Percentiles rank a stretch among this genome's conserved stretches.
Evolutionary conservation across 441 rosid genomes (phyloP).

Genomic region (Pelargonium citronellum): DNA sequence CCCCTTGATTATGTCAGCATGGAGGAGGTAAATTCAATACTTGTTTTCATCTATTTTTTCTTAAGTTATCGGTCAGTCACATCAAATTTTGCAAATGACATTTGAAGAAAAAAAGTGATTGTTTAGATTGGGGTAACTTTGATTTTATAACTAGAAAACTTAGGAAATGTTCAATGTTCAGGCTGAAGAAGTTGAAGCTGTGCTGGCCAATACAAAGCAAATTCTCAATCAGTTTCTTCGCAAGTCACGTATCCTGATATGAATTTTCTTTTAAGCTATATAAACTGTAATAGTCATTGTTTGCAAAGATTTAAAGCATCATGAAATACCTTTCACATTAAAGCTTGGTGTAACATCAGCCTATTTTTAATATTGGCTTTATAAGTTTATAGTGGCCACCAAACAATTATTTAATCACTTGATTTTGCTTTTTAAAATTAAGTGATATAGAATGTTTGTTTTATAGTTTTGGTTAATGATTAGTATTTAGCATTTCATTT

Average conservation of each 20-base stretch:
- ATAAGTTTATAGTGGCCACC: not conserved
- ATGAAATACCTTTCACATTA: not conserved
- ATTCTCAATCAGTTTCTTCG: conserved; percentile 80
- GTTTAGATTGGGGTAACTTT: conserved; percentile 16
- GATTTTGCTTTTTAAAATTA: conserved; percentile 4
- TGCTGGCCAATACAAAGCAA: conserved; percentile 88
- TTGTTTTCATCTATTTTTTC: not conserved
- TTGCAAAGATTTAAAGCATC: conserved; percentile 8
- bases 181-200: conserved; percentile 93
- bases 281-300: conserved; percentile 12
- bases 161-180: conserved; percentile 24
- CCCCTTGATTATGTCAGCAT: conserved; percentile 74
- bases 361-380: not conserved
- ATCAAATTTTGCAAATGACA: conserved; percentile 2
- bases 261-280: conserved; percentile 3
- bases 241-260: conserved; percentile 74
- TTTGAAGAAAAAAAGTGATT: not conserved
- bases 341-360: not conserved
- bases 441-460: not conserved
- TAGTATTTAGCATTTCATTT: not conserved
- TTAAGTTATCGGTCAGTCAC: not conserved
- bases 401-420: not conserved
- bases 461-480: conserved; percentile 8
- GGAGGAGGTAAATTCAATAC: conserved; percentile 51
- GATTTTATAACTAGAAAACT: conserved; percentile 6